These are phyloP conservation scores for Kappamyces sp. DNA, from an alignment of 192 early-diverging fungal genomes.

Conservation along the genomic window DNA sequence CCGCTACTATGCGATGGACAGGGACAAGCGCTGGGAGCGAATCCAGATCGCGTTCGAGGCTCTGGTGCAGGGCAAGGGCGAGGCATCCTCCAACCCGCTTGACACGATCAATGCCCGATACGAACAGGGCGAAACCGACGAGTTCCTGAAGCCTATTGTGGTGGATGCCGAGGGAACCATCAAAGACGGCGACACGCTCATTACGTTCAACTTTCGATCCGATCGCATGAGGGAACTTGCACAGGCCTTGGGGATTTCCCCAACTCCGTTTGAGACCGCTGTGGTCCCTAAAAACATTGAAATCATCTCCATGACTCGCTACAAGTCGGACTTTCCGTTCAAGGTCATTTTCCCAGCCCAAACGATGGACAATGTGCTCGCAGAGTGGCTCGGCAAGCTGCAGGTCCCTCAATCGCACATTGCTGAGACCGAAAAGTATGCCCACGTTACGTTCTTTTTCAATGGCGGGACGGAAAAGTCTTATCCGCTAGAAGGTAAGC, in stretches of 20 bases:
- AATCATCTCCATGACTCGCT: constrained; percentile 95
- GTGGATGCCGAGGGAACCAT: constrained; percentile 73
- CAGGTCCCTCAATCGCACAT: constrained; percentile 88
- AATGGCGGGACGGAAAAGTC: constrained; percentile 96
- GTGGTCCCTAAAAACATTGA: constrained; percentile 70
- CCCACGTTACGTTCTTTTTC: constrained; percentile 99
- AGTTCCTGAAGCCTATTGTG: constrained; percentile 99
- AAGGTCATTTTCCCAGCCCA: constrained; percentile 92
- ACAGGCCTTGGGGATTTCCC: constrained; percentile 78
- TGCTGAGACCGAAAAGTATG: constrained; percentile 99
- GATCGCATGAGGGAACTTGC: constrained; percentile 95
- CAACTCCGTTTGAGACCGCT: constrained; percentile 74
- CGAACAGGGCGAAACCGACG: constrained; percentile 89
- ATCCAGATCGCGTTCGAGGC: constrained; percentile 91
- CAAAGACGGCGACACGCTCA: constrained; percentile 80
- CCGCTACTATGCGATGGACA: constrained; percentile 99
- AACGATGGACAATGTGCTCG: constrained; percentile 95
- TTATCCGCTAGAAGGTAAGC: constrained; percentile 62
- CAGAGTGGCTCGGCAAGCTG: constrained; percentile 91
- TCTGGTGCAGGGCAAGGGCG: constrained; percentile 65
- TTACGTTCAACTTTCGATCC: constrained; percentile 98
- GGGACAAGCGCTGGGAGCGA: constrained; percentile 99
- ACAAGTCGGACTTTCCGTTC: constrained; percentile 97
- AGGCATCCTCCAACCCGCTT: constrained; percentile 58
- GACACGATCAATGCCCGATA: constrained; percentile 78